phyloP scores from a whole-genome alignment of 345 rosid genomes.

The Lagerstroemia speciosa region DNA sequence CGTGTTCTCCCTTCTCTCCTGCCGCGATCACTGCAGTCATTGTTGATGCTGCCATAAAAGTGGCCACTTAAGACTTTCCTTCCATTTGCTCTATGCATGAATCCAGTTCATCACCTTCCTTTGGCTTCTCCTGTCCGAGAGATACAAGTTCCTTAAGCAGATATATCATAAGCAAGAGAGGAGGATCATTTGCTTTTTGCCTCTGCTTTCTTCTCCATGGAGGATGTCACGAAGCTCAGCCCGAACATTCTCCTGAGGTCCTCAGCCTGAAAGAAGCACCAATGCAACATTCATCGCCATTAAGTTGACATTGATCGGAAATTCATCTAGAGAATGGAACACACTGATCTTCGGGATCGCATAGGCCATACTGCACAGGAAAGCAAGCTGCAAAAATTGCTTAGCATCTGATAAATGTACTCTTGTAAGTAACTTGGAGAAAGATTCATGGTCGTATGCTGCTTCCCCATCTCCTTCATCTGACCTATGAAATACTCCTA shows the following conservation, averaged over 20 bases:
- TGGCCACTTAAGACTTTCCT: constrained; percentile 64
- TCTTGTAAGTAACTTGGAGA: constrained; percentile 35
- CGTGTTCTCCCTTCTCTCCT: constrained; percentile 63
- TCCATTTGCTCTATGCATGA: constrained; percentile 14
- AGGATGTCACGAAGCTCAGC: constrained; percentile 63
- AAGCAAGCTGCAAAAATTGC: constrained; percentile 64
- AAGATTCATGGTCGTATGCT: constrained; percentile 34
- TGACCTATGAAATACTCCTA: constrained; percentile 36
- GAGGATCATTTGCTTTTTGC: constrained; percentile 18
- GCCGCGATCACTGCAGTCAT: constrained; percentile 84
- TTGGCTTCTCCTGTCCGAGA: constrained; percentile 15
- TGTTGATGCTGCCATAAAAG: constrained; percentile 65
- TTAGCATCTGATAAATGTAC: constrained; percentile 59
- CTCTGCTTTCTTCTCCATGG: constrained; percentile 68
- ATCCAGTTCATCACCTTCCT: constrained; percentile 10
- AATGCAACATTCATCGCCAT: no score
- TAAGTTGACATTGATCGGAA: no score
- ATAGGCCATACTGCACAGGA: constrained; percentile 78
- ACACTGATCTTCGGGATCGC: constrained; percentile 61
- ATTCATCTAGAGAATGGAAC: constrained; percentile 3
- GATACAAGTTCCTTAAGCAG: constrained; percentile 53
- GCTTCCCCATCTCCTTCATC: constrained; percentile 27
- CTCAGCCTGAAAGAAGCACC: constrained; percentile 16
- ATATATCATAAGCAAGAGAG: constrained; percentile 60
- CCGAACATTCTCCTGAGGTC: constrained; percentile 53